These are phyloP conservation scores for Diplodia intermedia DNA, from an alignment of 2,329 filamentous ascomycete species.

Conservation along the genomic window DNA sequence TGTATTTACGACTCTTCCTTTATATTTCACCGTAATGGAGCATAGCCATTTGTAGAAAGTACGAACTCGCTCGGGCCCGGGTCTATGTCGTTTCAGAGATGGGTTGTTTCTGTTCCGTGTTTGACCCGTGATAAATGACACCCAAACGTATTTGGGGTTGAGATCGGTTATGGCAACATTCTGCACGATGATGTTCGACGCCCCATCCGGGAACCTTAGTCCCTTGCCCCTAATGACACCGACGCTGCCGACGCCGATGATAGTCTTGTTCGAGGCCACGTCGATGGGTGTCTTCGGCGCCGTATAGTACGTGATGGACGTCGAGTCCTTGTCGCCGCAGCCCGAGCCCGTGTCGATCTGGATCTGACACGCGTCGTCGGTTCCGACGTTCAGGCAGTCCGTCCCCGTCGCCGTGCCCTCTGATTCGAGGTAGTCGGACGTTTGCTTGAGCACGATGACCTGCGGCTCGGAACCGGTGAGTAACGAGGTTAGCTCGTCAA, in stretches of 20 bases:
- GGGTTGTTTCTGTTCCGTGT: background rate
- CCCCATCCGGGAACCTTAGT: conserved; percentile 46
- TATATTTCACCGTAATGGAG: too few species aligned
- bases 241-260: conserved; percentile 49
- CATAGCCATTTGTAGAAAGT: too few species aligned
- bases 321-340: conserved; percentile 33
- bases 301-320: conserved; percentile 44
- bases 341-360: conserved; percentile 37
- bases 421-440: conserved; percentile 39
- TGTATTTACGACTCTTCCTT: too few species aligned
- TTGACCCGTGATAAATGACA: background rate
- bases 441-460: background rate
- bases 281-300: conserved; percentile 41
- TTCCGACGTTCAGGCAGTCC: conserved; percentile 37
- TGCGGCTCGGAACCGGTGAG: background rate
- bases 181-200: conserved; percentile 48
- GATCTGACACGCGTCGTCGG: conserved; percentile 34
- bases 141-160: conserved; percentile 51
- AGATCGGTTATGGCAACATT: conserved; percentile 50
- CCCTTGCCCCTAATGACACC: conserved; percentile 53
- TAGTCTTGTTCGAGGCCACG: conserved; percentile 51
- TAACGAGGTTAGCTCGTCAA: background rate
- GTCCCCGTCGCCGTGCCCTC: conserved; percentile 38
- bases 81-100: background rate
- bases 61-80: too few species aligned